Base-by-base conservation (phyloP, 345 rosid genomes). In the Psidium guajava region DNA sequence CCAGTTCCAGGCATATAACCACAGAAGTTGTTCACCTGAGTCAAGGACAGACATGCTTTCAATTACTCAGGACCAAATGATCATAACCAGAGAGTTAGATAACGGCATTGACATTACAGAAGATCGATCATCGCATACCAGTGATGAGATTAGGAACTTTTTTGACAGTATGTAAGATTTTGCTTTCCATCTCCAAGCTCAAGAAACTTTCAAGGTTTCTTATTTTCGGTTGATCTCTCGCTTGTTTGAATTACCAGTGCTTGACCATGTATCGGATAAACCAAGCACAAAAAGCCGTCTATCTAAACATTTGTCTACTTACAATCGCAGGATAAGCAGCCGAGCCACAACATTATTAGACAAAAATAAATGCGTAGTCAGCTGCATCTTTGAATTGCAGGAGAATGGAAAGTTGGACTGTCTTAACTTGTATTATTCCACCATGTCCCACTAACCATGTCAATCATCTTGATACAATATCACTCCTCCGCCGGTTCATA, bases 401-500 rank as follows among this genome's bases (percentile, higher is more conserved):
- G 32, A 80, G 47, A 57, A 84, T 42, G 83, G 22, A 28, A 83
- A 81, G 85, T 11, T 36, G 32, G 64, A 82, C 54, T 28, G 20
- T 53, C 91, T 69, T 88, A 95, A 95, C 99, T 90, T 96, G 99
- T 91, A 98, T 95, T 88, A 94, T 98, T 86, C 99, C 99, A 86
- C 97, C 98, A 87, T 94, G 89, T 50, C 99, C 50, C 99, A 89
- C 98, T 94, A 90, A 91, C 98, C 99, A 95, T 96, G 91, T 98
- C 99, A 88, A 98, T 98, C 99, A 96, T 98, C 92, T 98, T 98
- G 89, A 98, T 96, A 87, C 94, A 98, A 77, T 98, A 98, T 81
- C 99, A 98, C 92, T 98, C 99, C 87, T 98, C 99, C 36, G 94
- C 99, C 54, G 99, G 98, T 89, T 98, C 99, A 91, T 98, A 98